phyloP scores from a whole-genome alignment of 1,284 basidiomycete species.

The Mycena citricolor region DNA sequence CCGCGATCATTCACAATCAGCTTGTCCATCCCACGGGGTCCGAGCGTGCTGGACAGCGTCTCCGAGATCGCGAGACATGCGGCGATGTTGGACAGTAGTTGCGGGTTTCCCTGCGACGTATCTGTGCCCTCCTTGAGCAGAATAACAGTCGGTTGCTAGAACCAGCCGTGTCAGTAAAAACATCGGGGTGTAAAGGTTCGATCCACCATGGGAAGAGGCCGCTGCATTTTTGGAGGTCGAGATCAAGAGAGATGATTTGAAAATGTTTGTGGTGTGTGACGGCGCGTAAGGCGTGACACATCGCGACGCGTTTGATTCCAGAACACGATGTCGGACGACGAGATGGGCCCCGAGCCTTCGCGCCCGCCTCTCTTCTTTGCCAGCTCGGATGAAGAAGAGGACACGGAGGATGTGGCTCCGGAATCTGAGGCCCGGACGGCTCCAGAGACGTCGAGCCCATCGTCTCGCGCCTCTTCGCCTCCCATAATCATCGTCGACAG shows the following conservation, averaged over 20 bases:
- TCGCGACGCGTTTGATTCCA: conserved; percentile 4
- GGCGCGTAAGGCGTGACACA: no score
- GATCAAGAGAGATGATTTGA: conserved; percentile 4
- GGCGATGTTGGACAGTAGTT: conserved; percentile 94
- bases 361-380: conserved; percentile 45
- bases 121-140: conserved; percentile 95
- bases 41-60: conserved; percentile 93
- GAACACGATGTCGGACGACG: conserved; percentile 30
- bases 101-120: conserved; percentile 92
- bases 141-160: conserved; percentile 91
- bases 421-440: no score
- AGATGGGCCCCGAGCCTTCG: conserved; percentile 28
- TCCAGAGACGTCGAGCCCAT: no score
- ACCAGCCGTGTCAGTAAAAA: conserved; percentile 23
- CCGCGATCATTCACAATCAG: conserved; percentile 91
- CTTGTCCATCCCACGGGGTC: conserved; percentile 99
- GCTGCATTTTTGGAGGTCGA: conserved; percentile 61
- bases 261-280: no score
- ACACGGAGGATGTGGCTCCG: conserved; percentile 27
- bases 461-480: no score
- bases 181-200: conserved; percentile 3
- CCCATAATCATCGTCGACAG: no score
- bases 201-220: conserved; percentile 70
- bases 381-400: conserved; percentile 47
- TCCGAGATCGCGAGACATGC: conserved; percentile 91